Conservation (phyloP, 192 early-diverging fungal genomes). For the Haplosporangium gracile region DNA sequence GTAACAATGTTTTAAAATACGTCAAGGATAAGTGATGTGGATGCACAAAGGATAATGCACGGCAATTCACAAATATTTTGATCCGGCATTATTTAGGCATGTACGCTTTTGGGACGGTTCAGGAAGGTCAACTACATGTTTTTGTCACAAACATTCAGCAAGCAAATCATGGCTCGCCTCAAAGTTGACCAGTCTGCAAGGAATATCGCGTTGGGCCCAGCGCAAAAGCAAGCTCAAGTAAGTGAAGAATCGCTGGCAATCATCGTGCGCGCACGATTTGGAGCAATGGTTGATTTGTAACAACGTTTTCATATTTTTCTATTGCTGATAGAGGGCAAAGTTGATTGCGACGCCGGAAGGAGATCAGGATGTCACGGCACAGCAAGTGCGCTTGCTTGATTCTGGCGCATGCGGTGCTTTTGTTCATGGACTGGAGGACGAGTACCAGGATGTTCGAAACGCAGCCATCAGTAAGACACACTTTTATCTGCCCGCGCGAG, state of each 20-base stretch:
- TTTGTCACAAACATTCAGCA: slow-evolving; percentile 82
- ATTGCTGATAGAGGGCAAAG: slow-evolving; percentile 22
- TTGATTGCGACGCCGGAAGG: slow-evolving; percentile 75
- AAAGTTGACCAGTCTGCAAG: slow-evolving; percentile 54
- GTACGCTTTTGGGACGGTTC: slow-evolving; percentile 75
- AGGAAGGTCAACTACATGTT: slow-evolving; percentile 68
- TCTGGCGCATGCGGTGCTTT: slow-evolving; percentile 93
- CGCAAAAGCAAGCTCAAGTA: slow-evolving; percentile 51
- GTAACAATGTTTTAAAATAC: slow-evolving; percentile 8
- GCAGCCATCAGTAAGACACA: slow-evolving; percentile 80
- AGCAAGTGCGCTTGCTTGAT: slow-evolving; percentile 79
- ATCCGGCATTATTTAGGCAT: slow-evolving; percentile 59
- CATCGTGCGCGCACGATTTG: not conserved
- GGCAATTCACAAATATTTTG: not conserved
- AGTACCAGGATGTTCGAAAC: slow-evolving; percentile 89
- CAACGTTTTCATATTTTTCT: not conserved
- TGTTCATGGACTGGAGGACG: slow-evolving; percentile 96
- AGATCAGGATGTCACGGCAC: slow-evolving; percentile 76
- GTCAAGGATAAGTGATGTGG: no score
- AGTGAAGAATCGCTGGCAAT: not conserved
- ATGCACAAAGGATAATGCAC: not conserved
- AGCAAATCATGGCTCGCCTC: slow-evolving; percentile 82
- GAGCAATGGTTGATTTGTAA: not conserved
- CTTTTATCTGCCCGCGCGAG: not conserved
- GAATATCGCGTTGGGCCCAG: slow-evolving; percentile 45